Percentiles rank a stretch among this genome's conserved stretches.
phyloP scores from a whole-genome alignment of 805 yeast species.

The Spathaspora hagerdaliae region DNA sequence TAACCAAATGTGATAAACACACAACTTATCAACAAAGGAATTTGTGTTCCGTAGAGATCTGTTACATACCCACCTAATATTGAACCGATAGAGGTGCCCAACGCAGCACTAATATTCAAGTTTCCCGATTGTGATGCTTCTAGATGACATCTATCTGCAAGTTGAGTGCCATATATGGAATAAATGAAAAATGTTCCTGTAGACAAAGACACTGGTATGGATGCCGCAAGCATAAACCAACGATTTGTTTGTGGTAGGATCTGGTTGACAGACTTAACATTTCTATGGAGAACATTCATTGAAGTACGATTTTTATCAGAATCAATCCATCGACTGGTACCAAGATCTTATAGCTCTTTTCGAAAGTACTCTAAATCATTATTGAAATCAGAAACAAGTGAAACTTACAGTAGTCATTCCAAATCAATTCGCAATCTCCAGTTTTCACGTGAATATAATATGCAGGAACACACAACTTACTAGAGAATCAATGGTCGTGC shows the following conservation, averaged over 20 bases:
- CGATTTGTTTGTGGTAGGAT: conserved; percentile 22
- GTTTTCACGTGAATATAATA: background rate
- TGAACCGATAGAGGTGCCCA: conserved; percentile 32
- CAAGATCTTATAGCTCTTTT: too few relatives aligned
- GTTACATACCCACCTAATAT: conserved; percentile 28
- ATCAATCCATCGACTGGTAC: too few relatives aligned
- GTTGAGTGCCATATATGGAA: conserved; percentile 29
- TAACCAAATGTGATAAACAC: conserved; percentile 23
- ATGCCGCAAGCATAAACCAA: conserved; percentile 21
- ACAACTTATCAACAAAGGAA: conserved; percentile 27
- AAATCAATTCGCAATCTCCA: too few relatives aligned
- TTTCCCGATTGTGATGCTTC: conserved; percentile 25
- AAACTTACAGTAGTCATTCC: too few relatives aligned
- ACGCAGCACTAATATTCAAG: conserved; percentile 26
- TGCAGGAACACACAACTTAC: background rate
- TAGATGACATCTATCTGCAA: conserved; percentile 26
- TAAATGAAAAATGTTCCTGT: conserved; percentile 32
- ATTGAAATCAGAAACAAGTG: too few relatives aligned
- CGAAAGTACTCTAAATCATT: too few relatives aligned
- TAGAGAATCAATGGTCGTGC: background rate
- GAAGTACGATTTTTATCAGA: background rate
- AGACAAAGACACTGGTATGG: conserved; percentile 30
- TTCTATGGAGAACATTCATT: conserved; percentile 12
- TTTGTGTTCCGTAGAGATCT: conserved; percentile 29
- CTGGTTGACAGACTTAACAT: conserved; percentile 13